Base-by-base conservation (phyloP, 2,329 filamentous ascomycete genomes). In the Paracorniculantispora psalliotae region DNA sequence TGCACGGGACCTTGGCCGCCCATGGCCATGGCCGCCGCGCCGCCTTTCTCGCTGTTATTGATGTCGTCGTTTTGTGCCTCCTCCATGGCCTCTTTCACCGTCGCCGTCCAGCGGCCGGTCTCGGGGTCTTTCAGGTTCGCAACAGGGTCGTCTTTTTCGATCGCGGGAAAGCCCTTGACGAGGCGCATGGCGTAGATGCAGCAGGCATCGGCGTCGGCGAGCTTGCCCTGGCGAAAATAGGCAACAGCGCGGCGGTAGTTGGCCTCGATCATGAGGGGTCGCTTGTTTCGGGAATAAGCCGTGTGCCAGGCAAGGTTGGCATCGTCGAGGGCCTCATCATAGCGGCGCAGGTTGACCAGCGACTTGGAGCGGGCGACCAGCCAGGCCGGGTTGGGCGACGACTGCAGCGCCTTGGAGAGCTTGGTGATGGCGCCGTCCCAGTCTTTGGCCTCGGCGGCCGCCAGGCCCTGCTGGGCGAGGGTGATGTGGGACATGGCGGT, bases 331-430 rank as follows among this genome's bases (percentile, higher is more conserved):
- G 91, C 89, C 23, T 82, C 79, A 2, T 84, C 77, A 59, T 84
- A 80, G 53, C 85, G 77, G 64, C 79, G 78, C 2, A 81, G 78
- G 61, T 89, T 83, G 52, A 90, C 81, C 69, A 92, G 87, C 41
- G 91, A 91, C 44, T 87, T 91, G 4, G 91, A 89, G 21, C 93
- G 90, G 64, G 89, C 86, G 63, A 94, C 84, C 62, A 93, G 88
- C 83, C 94, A 97, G 51, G 82, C 75, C 1, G 91, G 89, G 2
- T 90, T 91, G 41, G 77, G 78, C 0, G 87, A 85, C 13, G 79
- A 79, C 61, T 84, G 75, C 35, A 96, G 77, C 7, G 90, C 91
- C 41, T 77, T 73, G 8, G 88, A 88, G 63, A 89, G 88, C 66
- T 86, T 81, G 37, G 77, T 71, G 65, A 96, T 83, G 47, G 90